Evolutionary conservation across 805 yeast genomes (phyloP).

Genomic region (Dipodascus geniculatus): DNA sequence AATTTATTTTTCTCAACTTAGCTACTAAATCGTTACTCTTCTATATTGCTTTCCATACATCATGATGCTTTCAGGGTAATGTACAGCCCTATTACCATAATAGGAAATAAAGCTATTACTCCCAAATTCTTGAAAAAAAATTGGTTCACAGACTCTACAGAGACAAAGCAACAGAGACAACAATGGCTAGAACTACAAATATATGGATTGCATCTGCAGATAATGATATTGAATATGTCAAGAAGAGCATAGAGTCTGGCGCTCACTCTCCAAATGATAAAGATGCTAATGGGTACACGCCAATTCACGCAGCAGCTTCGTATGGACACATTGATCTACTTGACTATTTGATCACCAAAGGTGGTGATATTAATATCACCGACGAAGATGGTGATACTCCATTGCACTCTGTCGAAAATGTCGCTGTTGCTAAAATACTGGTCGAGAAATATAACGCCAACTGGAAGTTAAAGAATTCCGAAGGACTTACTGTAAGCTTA

Average conservation of each 20-base stretch:
- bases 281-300: constrained; percentile 93
- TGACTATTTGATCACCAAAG: constrained; percentile 38
- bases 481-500: constrained; percentile 44
- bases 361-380: constrained; percentile 72
- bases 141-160: neutral
- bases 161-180: neutral
- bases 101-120: neutral
- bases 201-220: constrained; percentile 96
- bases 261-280: constrained; percentile 52
- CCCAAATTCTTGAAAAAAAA: neutral
- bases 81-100: neutral
- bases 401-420: constrained; percentile 76
- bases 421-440: constrained; percentile 49
- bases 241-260: constrained; percentile 39
- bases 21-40: neutral
- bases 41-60: too few species aligned
- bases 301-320: constrained; percentile 95
- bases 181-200: constrained; percentile 30
- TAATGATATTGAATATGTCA: constrained; percentile 50
- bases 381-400: constrained; percentile 95
- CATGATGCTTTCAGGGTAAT: neutral
- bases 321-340: constrained; percentile 72
- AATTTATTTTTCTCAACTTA: too few species aligned
- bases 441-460: constrained; percentile 63
- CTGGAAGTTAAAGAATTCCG: constrained; percentile 48